These are phyloP conservation scores for Podaxis mareebaensis DNA, from an alignment of 768 basidiomycete genomes.

Conservation along the genomic window DNA sequence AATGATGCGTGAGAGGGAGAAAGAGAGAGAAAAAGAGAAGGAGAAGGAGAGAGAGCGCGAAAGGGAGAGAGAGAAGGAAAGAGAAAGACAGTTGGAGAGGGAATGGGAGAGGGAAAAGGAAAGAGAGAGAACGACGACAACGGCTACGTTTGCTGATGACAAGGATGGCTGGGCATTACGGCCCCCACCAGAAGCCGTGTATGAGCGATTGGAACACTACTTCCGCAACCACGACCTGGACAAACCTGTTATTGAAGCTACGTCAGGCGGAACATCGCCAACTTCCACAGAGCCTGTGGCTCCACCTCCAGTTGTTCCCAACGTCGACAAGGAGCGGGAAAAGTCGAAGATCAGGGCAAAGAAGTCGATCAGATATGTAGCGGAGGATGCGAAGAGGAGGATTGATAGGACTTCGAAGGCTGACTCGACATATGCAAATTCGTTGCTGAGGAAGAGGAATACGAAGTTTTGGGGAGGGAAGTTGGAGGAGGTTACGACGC, in stretches of 20 bases:
- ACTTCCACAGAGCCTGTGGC: conserved; percentile 56
- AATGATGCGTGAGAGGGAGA: conserved; percentile 6
- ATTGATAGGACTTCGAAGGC: conserved; percentile 70
- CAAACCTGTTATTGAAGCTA: conserved; percentile 90
- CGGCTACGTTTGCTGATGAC: conserved; percentile 57
- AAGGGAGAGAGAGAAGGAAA: background rate
- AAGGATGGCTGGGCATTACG: conserved; percentile 84
- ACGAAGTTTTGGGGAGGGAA: conserved; percentile 96
- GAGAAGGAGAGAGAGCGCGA: background rate
- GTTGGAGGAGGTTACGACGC: conserved; percentile 89
- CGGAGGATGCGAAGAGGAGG: conserved; percentile 80
- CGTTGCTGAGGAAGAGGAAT: conserved; percentile 72
- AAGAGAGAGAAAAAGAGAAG: conserved; percentile 1
- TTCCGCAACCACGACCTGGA: conserved; percentile 97
- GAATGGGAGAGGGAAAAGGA: conserved; percentile 11
- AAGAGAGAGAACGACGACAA: background rate
- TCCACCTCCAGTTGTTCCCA: conserved; percentile 38
- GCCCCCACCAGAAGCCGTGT: conserved; percentile 90
- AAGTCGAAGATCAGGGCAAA: conserved; percentile 59
- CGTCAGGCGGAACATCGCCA: conserved; percentile 78
- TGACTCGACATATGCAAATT: conserved; percentile 45
- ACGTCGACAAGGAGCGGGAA: conserved; percentile 28
- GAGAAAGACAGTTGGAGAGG: conserved; percentile 2
- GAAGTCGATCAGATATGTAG: conserved; percentile 93
- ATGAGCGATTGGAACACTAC: conserved; percentile 89